Evolutionary conservation across 1,284 basidiomycete genomes (phyloP).

Genomic region (Boletellus deceptivus): DNA sequence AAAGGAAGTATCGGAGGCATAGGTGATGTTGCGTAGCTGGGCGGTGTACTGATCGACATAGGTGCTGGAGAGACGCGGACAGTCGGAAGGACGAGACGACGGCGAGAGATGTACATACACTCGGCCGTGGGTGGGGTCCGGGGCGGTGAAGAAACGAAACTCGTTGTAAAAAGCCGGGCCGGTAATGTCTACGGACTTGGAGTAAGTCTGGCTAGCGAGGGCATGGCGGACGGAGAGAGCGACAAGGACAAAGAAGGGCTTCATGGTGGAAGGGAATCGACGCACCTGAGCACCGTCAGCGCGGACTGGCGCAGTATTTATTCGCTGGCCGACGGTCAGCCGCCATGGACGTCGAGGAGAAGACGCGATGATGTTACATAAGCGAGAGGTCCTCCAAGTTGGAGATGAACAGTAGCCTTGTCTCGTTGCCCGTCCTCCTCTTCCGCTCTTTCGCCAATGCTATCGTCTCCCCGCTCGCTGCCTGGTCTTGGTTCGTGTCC

Average conservation of each 20-base stretch:
- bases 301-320: slow-evolving; percentile 1
- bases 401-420: slow-evolving; percentile 34
- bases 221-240: not conserved
- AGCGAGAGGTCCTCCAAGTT: slow-evolving; percentile 3
- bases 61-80: slow-evolving; percentile 20
- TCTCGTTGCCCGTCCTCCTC: slow-evolving; percentile 55
- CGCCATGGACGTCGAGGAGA: not conserved
- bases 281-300: not conserved
- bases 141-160: slow-evolving; percentile 29
- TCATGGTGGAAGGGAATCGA: slow-evolving; percentile 7
- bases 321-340: slow-evolving; percentile 10
- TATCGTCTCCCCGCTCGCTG: not conserved
- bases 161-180: slow-evolving; percentile 32
- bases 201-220: slow-evolving; percentile 12
- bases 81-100: not conserved
- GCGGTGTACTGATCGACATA: slow-evolving; percentile 36
- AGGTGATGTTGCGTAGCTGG: slow-evolving; percentile 32
- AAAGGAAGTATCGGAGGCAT: slow-evolving; percentile 30
- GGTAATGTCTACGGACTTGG: slow-evolving; percentile 18
- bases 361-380: slow-evolving; percentile 7
- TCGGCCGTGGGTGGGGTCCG: slow-evolving; percentile 38
- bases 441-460: slow-evolving; percentile 65
- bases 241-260: not conserved
- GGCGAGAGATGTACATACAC: slow-evolving; percentile 24
- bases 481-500: slow-evolving; percentile 23